Conservation (phyloP, 2,329 filamentous ascomycete species). For the Trichophyton equinum region DNA sequence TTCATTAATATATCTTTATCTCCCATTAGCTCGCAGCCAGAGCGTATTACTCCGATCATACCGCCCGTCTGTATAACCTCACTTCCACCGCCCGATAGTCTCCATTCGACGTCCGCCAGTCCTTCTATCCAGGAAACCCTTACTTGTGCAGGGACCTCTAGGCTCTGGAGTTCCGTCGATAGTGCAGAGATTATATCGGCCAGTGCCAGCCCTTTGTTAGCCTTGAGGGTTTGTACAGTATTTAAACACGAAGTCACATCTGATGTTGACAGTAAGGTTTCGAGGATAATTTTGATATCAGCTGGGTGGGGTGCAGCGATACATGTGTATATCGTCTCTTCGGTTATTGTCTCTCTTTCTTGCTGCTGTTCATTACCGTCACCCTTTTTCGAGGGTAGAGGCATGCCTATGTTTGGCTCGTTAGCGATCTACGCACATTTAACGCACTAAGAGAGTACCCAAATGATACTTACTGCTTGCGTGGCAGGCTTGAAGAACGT, state of each 20-base stretch:
- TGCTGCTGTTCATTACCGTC: conserved; percentile 46
- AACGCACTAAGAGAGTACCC: background rate
- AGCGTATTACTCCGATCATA: conserved; percentile 75
- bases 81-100: conserved; percentile 73
- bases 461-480: conserved; percentile 57
- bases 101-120: conserved; percentile 82
- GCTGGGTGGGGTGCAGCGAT: conserved; percentile 88
- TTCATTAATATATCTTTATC: conserved; percentile 18
- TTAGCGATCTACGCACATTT: conserved; percentile 8
- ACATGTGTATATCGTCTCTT: conserved; percentile 90
- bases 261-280: conserved; percentile 67
- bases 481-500: conserved; percentile 92
- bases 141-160: conserved; percentile 76
- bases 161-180: conserved; percentile 64
- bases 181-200: conserved; percentile 87
- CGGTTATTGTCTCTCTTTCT: conserved; percentile 72
- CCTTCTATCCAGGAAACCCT: conserved; percentile 87
- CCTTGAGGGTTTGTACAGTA: conserved; percentile 80
- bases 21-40: conserved; percentile 65
- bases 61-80: conserved; percentile 88
- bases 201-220: conserved; percentile 70
- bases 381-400: conserved; percentile 48
- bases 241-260: conserved; percentile 83
- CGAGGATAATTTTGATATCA: conserved; percentile 72
- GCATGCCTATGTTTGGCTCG: conserved; percentile 45